Base-by-base conservation (phyloP, 305 asterid genomes). In the Petunia hybrid region DNA sequence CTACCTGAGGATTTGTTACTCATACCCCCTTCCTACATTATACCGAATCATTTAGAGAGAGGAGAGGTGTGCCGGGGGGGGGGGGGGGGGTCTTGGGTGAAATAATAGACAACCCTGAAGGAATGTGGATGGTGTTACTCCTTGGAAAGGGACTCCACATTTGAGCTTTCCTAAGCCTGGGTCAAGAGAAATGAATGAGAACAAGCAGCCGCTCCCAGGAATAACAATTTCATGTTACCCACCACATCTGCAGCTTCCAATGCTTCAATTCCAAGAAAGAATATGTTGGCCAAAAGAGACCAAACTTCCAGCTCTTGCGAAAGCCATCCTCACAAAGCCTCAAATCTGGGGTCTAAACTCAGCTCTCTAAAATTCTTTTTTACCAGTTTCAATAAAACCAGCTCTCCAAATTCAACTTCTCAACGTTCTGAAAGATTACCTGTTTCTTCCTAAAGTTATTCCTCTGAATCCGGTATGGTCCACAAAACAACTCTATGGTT, bases 191-290 rank as follows among this genome's bases (percentile, higher is more conserved):
- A 87, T 83, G 68, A 77, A 92, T 76, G 97, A 88, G 91, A 87
- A 94, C 63, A 57, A 83, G 63, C 89, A 82, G 69, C 84, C 46
- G 75, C 84, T 42, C 43, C 76, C 22, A 60, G 57, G 45, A 63
- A 78, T 62, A 91, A 87, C 80, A 84, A 89, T 57, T 89, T 87
- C 84, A 92, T 84, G 91, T 86, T 92, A 48, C 86, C 89, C 78
- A 85, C 93, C 5, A 80, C 85, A 39, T 91, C 94, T 66, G 88
- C 94, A 70, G 78, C 87, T 80, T 89, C 95, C 7, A 89, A 90
- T 82, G 89, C 87, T 66, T 80, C 83, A 39, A 78, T 84, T 64
- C 85, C 89, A 7, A 86, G 88, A 76, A 92, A 81, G 87, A 90
- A 87, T 77, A 80, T 92, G 76, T 83, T 92, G 60, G 87, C 78